Conservation (phyloP, 306 rosid genomes). For the Vachellia collinsii region DNA sequence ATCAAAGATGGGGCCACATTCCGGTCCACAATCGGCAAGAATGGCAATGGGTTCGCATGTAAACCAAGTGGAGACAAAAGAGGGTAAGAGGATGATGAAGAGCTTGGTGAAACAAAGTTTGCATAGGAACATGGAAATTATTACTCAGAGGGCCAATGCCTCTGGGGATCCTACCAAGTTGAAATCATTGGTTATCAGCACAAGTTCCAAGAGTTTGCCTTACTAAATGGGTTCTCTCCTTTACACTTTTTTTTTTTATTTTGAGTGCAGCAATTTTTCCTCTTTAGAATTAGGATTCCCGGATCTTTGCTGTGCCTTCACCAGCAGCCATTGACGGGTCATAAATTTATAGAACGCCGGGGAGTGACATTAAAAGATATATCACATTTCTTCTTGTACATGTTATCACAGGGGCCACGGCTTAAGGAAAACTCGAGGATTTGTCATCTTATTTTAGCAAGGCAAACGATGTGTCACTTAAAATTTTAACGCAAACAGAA, state of each 20-base stretch:
- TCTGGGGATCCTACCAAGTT: conserved; percentile 56
- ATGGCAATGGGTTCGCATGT: conserved; percentile 64
- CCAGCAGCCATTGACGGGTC: conserved; percentile 24
- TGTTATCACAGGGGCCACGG: background rate
- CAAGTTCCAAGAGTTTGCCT: conserved; percentile 94
- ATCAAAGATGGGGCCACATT: conserved; percentile 79
- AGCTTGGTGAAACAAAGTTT: conserved; percentile 88
- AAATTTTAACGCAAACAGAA: background rate
- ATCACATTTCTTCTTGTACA: conserved; percentile 20
- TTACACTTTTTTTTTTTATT: background rate
- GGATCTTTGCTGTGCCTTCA: conserved; percentile 1
- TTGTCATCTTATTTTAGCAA: background rate
- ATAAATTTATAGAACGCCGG: background rate
- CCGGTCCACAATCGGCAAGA: conserved; percentile 89
- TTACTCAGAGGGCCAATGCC: conserved; percentile 73
- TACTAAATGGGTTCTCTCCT: conserved; percentile 43
- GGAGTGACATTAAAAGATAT: background rate
- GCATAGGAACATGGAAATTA: conserved; percentile 81
- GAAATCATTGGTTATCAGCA: conserved; percentile 77
- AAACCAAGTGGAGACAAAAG: conserved; percentile 52
- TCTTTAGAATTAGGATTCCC: conserved; percentile 6
- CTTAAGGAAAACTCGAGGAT: background rate
- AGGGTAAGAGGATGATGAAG: conserved; percentile 90
- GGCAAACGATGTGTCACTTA: background rate
- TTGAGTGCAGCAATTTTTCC: background rate